A percentile compares a stretch with the other conserved stretches of the same genome.
These are phyloP conservation scores for Penicillium cosmopolitanum DNA, from an alignment of 495 filamentous ascomycete genomes.

Conservation along the genomic window DNA sequence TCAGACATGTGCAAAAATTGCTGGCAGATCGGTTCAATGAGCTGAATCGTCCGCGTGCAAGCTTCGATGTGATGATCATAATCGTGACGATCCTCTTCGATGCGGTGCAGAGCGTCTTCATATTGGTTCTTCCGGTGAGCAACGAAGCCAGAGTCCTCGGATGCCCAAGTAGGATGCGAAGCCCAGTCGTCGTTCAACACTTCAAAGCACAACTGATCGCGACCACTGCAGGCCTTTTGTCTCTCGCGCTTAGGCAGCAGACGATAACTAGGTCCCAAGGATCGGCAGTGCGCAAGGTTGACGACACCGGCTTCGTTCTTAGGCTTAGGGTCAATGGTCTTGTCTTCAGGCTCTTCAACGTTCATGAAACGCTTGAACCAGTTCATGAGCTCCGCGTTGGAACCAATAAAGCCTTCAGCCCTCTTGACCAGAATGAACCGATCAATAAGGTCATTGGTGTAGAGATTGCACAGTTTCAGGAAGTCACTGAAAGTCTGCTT, in stretches of 20 bases:
- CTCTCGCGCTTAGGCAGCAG: slow-evolving; percentile 87
- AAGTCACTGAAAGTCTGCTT: slow-evolving; percentile 92
- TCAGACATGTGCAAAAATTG: slow-evolving; percentile 76
- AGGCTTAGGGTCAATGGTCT: slow-evolving; percentile 77
- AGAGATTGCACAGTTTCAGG: slow-evolving; percentile 92
- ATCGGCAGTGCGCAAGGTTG: slow-evolving; percentile 89
- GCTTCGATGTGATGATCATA: slow-evolving; percentile 99
- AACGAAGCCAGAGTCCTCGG: slow-evolving; percentile 97
- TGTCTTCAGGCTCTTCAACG: slow-evolving; percentile 68
- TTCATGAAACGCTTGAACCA: slow-evolving; percentile 82
- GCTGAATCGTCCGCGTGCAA: slow-evolving; percentile 87
- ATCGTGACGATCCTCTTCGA: slow-evolving; percentile 98
- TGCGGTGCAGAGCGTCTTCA: slow-evolving; percentile 91
- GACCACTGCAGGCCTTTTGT: slow-evolving; percentile 84
- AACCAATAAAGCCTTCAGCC: slow-evolving; percentile 82
- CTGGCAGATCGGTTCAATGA: slow-evolving; percentile 91
- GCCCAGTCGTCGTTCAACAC: slow-evolving; percentile 99
- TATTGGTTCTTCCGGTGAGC: slow-evolving; percentile 94
- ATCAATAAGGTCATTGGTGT: slow-evolving; percentile 86
- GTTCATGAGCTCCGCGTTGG: slow-evolving; percentile 81
- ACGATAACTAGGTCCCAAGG: slow-evolving; percentile 91
- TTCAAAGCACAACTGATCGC: slow-evolving; percentile 87
- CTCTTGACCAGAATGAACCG: slow-evolving; percentile 78
- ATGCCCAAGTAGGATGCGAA: slow-evolving; percentile 98
- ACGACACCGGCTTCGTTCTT: slow-evolving; percentile 73